These are phyloP conservation scores for Phytophthora sp. DNA, from an alignment of 352 stramenopile species.

Conservation along the genomic window DNA sequence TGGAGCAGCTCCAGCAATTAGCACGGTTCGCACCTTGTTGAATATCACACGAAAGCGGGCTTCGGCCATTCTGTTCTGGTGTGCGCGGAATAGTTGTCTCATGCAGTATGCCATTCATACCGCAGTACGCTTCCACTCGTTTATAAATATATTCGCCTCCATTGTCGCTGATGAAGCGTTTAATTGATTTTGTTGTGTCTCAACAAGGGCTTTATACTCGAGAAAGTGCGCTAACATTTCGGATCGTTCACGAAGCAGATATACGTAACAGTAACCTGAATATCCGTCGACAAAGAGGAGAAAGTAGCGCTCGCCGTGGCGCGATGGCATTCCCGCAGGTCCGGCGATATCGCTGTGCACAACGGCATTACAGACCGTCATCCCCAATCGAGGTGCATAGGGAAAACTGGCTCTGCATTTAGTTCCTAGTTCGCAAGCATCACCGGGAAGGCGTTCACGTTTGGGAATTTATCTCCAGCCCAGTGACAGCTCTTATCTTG, in stretches of 20 bases:
- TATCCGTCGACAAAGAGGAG: constrained; percentile 8
- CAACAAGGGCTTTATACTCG: not conserved
- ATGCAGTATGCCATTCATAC: not conserved
- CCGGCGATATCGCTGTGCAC: too few relatives aligned
- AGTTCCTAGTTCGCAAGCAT: too few relatives aligned
- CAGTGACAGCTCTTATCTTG: too few relatives aligned
- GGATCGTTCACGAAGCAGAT: not conserved
- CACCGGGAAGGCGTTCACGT: too few relatives aligned
- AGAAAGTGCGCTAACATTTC: constrained; percentile 3
- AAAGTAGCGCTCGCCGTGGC: constrained; percentile 12
- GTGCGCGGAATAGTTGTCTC: not conserved
- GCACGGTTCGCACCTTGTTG: constrained; percentile 1
- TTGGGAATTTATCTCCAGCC: too few relatives aligned
- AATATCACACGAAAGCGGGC: not conserved
- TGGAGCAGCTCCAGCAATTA: not conserved
- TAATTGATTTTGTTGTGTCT: constrained; percentile 10
- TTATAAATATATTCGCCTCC: constrained; percentile 5
- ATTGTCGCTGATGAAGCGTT: constrained; percentile 4
- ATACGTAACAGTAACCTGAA: constrained; percentile 3
- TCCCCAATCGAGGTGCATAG: too few relatives aligned
- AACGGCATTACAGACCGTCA: too few relatives aligned
- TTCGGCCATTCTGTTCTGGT: constrained; percentile 5
- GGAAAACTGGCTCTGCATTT: too few relatives aligned
- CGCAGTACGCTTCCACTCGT: not conserved
- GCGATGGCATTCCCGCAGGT: too few relatives aligned